Percentiles rank a stretch among this genome's conserved stretches.
phyloP scores from a whole-genome alignment of 2,329 filamentous ascomycete genomes.

The Diaporthe aspalathi region DNA sequence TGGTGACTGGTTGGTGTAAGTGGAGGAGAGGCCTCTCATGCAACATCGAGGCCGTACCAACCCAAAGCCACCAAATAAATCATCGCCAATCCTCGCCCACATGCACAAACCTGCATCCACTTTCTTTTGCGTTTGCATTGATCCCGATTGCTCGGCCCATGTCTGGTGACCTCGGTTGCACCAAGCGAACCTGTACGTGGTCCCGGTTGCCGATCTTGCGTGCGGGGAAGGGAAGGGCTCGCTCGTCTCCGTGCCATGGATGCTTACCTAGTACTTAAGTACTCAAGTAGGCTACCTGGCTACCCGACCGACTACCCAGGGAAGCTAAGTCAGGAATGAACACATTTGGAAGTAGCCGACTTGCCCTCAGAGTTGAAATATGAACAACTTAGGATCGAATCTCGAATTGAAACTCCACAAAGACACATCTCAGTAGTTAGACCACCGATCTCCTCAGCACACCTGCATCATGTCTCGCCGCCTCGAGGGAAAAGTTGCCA shows the following conservation, averaged over 20 bases:
- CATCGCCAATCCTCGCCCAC: background rate
- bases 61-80: background rate
- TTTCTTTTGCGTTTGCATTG: background rate
- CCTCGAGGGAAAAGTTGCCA: constrained; percentile 65
- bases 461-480: constrained; percentile 45
- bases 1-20: background rate
- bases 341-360: no score
- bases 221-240: constrained; percentile 33
- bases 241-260: background rate
- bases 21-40: background rate
- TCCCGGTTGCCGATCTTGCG: constrained; percentile 31
- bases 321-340: no score
- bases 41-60: background rate
- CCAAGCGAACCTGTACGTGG: background rate
- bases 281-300: no score
- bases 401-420: no score
- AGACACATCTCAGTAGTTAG: background rate
- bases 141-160: background rate
- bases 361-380: no score
- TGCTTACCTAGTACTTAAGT: no score
- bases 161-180: background rate
- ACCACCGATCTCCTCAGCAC: no score
- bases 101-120: background rate
- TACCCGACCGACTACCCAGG: no score
- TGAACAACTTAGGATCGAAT: no score